phyloP scores from a whole-genome alignment of 179 eudicot species.

The Gypsophila paniculata region DNA sequence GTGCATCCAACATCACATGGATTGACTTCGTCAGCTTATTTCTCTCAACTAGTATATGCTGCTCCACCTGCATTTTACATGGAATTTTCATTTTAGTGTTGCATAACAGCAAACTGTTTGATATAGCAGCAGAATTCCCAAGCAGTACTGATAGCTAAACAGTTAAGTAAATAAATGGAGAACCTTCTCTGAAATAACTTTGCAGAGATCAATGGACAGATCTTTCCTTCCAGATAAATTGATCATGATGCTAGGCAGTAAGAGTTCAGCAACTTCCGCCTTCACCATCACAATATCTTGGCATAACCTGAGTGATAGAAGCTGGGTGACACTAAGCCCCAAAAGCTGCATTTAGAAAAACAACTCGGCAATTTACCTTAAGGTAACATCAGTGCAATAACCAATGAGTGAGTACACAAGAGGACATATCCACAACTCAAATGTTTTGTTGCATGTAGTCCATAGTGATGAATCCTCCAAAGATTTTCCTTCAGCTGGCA shows the following conservation, averaged over 20 bases:
- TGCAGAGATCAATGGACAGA: slow-evolving; percentile 59
- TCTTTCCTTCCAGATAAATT: slow-evolving; percentile 72
- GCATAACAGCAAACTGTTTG: background rate
- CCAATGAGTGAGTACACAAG: slow-evolving; percentile 75
- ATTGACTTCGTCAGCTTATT: slow-evolving; percentile 68
- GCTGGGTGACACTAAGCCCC: slow-evolving; percentile 13
- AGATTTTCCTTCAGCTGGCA: slow-evolving; percentile 71
- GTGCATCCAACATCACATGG: slow-evolving; percentile 68
- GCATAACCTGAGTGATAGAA: slow-evolving; percentile 53
- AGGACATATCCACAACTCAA: slow-evolving; percentile 86
- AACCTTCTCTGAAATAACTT: slow-evolving; percentile 76
- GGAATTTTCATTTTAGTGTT: slow-evolving; percentile 12
- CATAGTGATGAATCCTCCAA: slow-evolving; percentile 67
- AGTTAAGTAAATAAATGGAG: slow-evolving; percentile 8
- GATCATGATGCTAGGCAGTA: slow-evolving; percentile 63
- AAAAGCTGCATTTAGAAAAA: background rate
- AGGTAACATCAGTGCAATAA: slow-evolving; percentile 65
- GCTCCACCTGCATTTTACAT: slow-evolving; percentile 56
- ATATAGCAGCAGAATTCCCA: slow-evolving; percentile 9
- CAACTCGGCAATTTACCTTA: slow-evolving; percentile 49
- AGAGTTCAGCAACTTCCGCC: slow-evolving; percentile 92
- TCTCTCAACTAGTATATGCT: slow-evolving; percentile 60
- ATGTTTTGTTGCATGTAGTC: slow-evolving; percentile 65
- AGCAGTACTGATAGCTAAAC: background rate
- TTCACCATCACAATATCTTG: slow-evolving; percentile 83